Base-by-base conservation (phyloP, 495 filamentous ascomycete genomes). In the Trichoderma gamsii region DNA sequence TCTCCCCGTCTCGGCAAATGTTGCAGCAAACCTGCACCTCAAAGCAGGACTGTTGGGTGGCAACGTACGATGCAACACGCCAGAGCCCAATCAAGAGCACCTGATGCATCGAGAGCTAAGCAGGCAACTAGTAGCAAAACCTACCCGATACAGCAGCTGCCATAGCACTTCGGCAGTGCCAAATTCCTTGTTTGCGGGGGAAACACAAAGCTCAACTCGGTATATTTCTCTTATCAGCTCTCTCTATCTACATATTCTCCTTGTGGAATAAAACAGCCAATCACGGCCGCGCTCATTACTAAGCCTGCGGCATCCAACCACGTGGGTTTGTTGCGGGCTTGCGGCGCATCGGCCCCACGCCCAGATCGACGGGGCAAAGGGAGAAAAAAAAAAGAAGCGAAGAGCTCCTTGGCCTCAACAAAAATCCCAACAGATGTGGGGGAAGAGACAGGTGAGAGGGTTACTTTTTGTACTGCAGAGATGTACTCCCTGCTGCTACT, bases 341-440 rank as follows among this genome's bases (percentile, higher is more conserved):
- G 56, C 56, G 56, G 56, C 56, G 56, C 27, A 29, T 61, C 56
- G 56, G 56, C 56, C 56, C 56, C 56, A 27, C 56, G 23, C 56
- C 56, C 56, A 61, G 56, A 61, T 61, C 56, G 56, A 61, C 56
- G 56, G 21, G 44, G 44, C 44, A 15, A n/a, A 15, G 15, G 44
- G 15, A 15, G 18, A 49, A 11, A n/a, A 49, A n/a, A 49, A n/a
- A 15, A 49, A 49, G 18, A 25, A 23, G 27, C 9, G 25, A 29
- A 32, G 7, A 7, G 16, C 4, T 3, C 56, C 56, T 32, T 11
- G 56, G 23, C 56, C 56, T 61, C 56, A 61, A 61, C 56, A 61
- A 61, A 29, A 29, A 29, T 61, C 56, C 56, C 56, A 61, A 61
- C 56, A 61, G 56, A 61, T 61, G 56, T 61, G 56, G 56, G 56